These are phyloP conservation scores for Galerina marginata DNA, from an alignment of 768 basidiomycete genomes.

Conservation along the genomic window DNA sequence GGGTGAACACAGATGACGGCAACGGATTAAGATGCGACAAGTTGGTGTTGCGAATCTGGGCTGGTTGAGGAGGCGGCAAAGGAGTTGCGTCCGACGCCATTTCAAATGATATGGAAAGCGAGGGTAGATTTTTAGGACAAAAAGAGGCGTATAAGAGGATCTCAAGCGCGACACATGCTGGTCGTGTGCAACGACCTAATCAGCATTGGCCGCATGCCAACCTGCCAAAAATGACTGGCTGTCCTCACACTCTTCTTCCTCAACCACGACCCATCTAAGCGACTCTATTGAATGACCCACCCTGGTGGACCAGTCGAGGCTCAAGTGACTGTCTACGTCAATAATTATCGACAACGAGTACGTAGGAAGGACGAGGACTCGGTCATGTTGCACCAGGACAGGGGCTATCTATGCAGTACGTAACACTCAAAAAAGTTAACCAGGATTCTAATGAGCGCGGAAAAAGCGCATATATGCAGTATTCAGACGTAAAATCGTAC, in stretches of 20 bases:
- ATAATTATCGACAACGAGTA: too few species aligned
- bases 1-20: slow-evolving; percentile 85
- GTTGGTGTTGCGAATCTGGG: slow-evolving; percentile 37
- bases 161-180: slow-evolving; percentile 8
- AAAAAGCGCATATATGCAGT: too few species aligned
- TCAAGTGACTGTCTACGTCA: too few species aligned
- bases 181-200: slow-evolving; percentile 18
- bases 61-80: slow-evolving; percentile 41
- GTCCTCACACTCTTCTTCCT: neutral
- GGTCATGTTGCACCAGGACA: too few species aligned
- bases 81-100: slow-evolving; percentile 20
- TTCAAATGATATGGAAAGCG: neutral
- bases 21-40: slow-evolving; percentile 48
- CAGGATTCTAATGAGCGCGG: too few species aligned
- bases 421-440: too few species aligned
- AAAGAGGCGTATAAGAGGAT: slow-evolving; percentile 5
- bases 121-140: neutral
- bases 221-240: slow-evolving; percentile 9
- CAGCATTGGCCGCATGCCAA: slow-evolving; percentile 11
- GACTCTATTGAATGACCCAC: too few species aligned
- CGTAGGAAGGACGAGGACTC: too few species aligned
- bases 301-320: too few species aligned
- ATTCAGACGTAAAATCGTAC: too few species aligned
- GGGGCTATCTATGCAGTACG: too few species aligned
- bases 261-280: too few species aligned